Evolutionary conservation across 2,329 filamentous ascomycete species (phyloP), one percentile per base, ranked within the genome.

Genomic region (Atkinsonella hypoxylon): DNA sequence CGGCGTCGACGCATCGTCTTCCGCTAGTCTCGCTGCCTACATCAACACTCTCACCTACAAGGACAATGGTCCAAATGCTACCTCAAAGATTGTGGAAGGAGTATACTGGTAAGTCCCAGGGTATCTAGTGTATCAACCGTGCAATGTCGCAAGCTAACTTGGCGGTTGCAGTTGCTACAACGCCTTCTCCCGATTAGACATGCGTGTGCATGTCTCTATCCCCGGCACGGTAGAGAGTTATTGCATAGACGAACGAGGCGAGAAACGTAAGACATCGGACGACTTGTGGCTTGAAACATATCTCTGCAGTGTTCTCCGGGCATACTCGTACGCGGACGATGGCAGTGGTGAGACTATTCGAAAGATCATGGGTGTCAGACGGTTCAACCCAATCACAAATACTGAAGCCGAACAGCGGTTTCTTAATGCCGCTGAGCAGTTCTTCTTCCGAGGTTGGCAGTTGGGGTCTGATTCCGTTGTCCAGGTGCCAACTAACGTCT

Each of bases 341-440:
- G 91, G 91, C 43, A 93, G 87, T 50, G 91, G 91, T 50, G 91
- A 96, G 61, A 87, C 87, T 1, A 95, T 97, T 64, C 87, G 93
- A 67, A 95, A 93, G 71, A 96, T 98, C 53, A 87, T 97, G 64
- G 93, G 91, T n/a, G 89, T 97, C 47, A 80, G 93, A 59, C 81
- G 93, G 55, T 97, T 98, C 76, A 98, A 98, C 64, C 93, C 93
- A 1, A 88, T 98, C 54, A 96, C 89, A 45, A 97, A 87, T 67
- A 97, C 93, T n/a, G 93, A 98, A 67, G 89, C 89, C 54, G 93
- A 98, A 68, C 93, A 98, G 64, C 88, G 88, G 57, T 98, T 98
- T 65, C 74, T 98, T 41, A 87, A 95, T 61, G 89, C 93, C 18
- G 93, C 93, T 11, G 93, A 98, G 69, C 85, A 87, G 61, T 76